Conservation (phyloP, 1,284 basidiomycete species). For the Wallemia mellicola region DNA sequence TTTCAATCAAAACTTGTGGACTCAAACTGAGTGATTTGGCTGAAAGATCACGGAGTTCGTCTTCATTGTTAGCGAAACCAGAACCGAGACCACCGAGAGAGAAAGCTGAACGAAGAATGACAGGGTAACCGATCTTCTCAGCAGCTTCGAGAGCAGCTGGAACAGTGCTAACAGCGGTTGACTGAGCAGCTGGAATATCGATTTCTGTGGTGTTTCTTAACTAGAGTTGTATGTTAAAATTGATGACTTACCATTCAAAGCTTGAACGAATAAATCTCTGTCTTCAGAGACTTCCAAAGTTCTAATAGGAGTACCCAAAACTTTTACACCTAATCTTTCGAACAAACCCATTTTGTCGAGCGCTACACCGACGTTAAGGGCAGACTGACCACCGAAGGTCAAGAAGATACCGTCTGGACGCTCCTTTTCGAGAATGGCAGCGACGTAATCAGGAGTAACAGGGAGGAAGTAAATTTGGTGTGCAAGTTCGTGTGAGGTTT, state of each 20-base stretch:
- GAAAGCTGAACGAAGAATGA: constrained; percentile 92
- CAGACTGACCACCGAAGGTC: constrained; percentile 94
- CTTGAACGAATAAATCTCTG: constrained; percentile 85
- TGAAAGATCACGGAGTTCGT: constrained; percentile 78
- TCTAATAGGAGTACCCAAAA: constrained; percentile 79
- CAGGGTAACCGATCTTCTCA: constrained; percentile 75
- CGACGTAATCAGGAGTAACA: constrained; percentile 88
- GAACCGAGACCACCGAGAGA: constrained; percentile 95
- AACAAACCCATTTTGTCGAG: constrained; percentile 93
- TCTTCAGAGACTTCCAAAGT: constrained; percentile 93
- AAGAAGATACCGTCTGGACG: constrained; percentile 87
- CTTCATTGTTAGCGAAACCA: constrained; percentile 82
- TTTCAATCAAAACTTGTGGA: constrained; percentile 90
- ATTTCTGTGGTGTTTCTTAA: too few species aligned
- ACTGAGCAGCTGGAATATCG: constrained; percentile 85
- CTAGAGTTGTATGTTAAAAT: too few species aligned
- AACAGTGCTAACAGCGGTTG: constrained; percentile 88
- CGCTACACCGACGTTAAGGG: constrained; percentile 89
- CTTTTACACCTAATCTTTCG: constrained; percentile 74
- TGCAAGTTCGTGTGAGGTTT: constrained; percentile 85
- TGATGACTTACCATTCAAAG: constrained; percentile 50
- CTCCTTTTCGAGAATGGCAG: constrained; percentile 94
- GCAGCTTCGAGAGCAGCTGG: constrained; percentile 75
- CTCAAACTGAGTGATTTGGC: constrained; percentile 70
- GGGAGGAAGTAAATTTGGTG: constrained; percentile 94